Conservation (phyloP, 2,329 filamentous ascomycete species). For the Aspergillus fischeri region DNA sequence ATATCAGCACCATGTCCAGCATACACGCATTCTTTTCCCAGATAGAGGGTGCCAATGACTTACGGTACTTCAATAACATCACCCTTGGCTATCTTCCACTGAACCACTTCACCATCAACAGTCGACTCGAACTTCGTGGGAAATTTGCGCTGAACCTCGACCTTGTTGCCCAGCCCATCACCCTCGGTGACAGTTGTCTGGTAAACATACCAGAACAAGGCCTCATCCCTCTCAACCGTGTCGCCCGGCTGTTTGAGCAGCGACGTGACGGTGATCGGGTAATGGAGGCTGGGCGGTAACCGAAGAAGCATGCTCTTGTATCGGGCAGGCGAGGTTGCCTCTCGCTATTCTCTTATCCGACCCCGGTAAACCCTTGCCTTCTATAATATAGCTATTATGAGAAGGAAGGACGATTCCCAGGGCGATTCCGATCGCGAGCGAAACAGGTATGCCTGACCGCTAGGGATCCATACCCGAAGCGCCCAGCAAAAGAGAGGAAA, state of each 20-base stretch:
- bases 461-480: conserved; percentile 3
- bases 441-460: neutral
- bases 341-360: neutral
- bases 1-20: conserved; percentile 1
- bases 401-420: neutral
- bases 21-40: neutral
- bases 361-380: neutral
- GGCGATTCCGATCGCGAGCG: neutral
- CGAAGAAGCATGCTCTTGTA: conserved; percentile 43
- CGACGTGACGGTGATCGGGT: conserved; percentile 88
- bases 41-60: conserved; percentile 13
- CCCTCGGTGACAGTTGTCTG: conserved; percentile 65
- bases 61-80: conserved; percentile 43
- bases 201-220: conserved; percentile 83
- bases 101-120: conserved; percentile 70
- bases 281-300: conserved; percentile 62
- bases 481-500: neutral
- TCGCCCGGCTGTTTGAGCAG: conserved; percentile 75
- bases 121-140: conserved; percentile 79
- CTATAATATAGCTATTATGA: neutral
- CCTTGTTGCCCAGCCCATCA: conserved; percentile 69
- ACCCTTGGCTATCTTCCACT: conserved; percentile 64
- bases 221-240: conserved; percentile 68
- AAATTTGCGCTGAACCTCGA: conserved; percentile 64
- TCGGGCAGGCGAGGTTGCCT: neutral